Base-by-base conservation (phyloP, 352 stramenopile genomes). In the Phytophthora lateralis region DNA sequence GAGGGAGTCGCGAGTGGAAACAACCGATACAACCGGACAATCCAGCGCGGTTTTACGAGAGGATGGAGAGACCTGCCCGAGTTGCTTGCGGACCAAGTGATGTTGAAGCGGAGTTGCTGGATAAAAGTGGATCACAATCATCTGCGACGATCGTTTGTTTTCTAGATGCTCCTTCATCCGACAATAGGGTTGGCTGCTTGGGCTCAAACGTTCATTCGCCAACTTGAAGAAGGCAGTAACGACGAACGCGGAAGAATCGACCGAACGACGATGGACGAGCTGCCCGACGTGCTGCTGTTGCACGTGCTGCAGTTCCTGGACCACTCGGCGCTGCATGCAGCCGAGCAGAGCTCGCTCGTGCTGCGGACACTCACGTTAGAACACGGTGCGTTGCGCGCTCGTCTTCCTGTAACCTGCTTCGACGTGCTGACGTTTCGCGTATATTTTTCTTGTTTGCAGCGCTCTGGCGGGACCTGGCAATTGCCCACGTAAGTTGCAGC, bases 301-400 rank as follows among this genome's bases (percentile, higher is more conserved):
- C 68, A 74, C n/a, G 66, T 89, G 45, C 77, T 79, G 53, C 69
- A 66, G 27, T 89, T 80, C 54, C 61, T 88, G 29, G 80, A 89
- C 52, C 80, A 91, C 45, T 29, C 18, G 18, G 74, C 63, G 17
- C 71, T 91, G 26, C 82, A 91, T 58, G 65, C 71, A 0, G 63
- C 77, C 12, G 82, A 90, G 42, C 59, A 66, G 35, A 82, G 68
- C n/a, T 76, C 76, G 6, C 42, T 39, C 2, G 48, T 50, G 12
- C 30, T 85, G 20, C 75, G 66, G 44, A 55, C 66, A 14, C 38
- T 87, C 34, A 71, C 75, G 12, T 66, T 74, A 35, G 57, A 78
- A 35, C 69, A 71, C 50, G 61, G 80, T 88, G 45, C 51, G 65
- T 26, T 20, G 27, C 27, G 27, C 7, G 6, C 27, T 17, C 15